Evolutionary conservation across 2,329 filamentous ascomycete species (phyloP), one percentile per base, ranked within the genome.

Genomic region (Ceratocystis lukuohia): DNA sequence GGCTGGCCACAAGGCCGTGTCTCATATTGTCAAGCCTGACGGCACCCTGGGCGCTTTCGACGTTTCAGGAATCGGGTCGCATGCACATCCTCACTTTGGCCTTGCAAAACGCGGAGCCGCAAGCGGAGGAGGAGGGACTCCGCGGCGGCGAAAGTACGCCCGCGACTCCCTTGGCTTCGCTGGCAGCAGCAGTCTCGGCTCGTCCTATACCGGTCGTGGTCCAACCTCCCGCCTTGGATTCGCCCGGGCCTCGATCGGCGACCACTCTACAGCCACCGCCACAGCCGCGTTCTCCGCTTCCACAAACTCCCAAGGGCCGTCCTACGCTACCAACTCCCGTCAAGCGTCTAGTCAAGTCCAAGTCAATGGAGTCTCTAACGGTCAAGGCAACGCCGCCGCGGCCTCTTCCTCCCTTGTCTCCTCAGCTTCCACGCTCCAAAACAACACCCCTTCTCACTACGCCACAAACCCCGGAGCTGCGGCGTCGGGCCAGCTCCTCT

Each of bases 1-100:
- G 67, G 84, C 84, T 2, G 93, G 91, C 66, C 87, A 85, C 56
- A 82, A 84, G 30, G 86, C 89, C 0, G 84, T 87, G 5, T 86
- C 89, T 0, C 90, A 95, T 71, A 84, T 96, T 30, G 88, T 99
- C 74, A 96, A 95, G 74, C 91, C 93, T 1, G 93, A 96, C 41
- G 64, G 66, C 57, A 46, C 66, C 17, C 59, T 65, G 66, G 59
- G 59, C 25, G 66, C 44, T 68, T 63, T 68, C 64, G 66, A 68
- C 64, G 59, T 59, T 65, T 68, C 66, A 12, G 66, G 66, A 48
- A 33, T 50, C n/a, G 59, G 63, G 66, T 68, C 66, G 48, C 64
- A 68, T 68, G 66, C 66, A 68, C 66, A 68, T 68, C 41, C 64
- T 68, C 63, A 68, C 53, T 68, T 65, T 62, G 66, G 66, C 66